Conservation (phyloP, 1,284 basidiomycete genomes). For the Sporisorium reilianum region DNA sequence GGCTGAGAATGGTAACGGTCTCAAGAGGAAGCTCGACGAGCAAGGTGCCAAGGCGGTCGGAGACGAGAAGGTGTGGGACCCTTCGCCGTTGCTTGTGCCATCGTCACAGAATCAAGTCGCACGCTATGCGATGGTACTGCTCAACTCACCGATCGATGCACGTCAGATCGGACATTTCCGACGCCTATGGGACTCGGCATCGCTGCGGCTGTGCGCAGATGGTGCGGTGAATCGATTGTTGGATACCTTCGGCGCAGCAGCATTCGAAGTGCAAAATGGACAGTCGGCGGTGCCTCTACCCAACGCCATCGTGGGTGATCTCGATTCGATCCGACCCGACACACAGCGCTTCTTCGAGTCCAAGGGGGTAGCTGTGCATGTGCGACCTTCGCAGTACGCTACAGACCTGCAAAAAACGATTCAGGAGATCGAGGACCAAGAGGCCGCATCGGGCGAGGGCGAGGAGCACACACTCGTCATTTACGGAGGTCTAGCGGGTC, state of each 20-base stretch:
- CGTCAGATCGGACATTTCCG: conserved; percentile 43
- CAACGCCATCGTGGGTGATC: conserved; percentile 89
- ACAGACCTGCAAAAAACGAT: conserved; percentile 97
- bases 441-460: conserved; percentile 71
- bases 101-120: conserved; percentile 2
- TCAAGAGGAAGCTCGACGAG: conserved; percentile 32
- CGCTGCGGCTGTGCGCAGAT: conserved; percentile 80
- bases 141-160: conserved; percentile 54
- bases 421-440: conserved; percentile 73
- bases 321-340: conserved; percentile 85
- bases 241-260: conserved; percentile 74
- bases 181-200: conserved; percentile 57
- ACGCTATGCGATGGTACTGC: conserved; percentile 53
- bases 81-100: conserved; percentile 26
- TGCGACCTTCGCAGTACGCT: conserved; percentile 81
- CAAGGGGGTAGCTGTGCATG: conserved; percentile 78
- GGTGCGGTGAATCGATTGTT: conserved; percentile 91
- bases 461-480: conserved; percentile 74
- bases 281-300: conserved; percentile 71
- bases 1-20: conserved; percentile 14
- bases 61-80: conserved; percentile 12
- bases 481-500: conserved; percentile 87
- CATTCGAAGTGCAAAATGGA: conserved; percentile 20
- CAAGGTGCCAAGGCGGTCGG: not conserved
- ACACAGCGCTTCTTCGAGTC: conserved; percentile 79